Evolutionary conservation across 768 basidiomycete genomes (phyloP).

Genomic region (Mycena pura): DNA sequence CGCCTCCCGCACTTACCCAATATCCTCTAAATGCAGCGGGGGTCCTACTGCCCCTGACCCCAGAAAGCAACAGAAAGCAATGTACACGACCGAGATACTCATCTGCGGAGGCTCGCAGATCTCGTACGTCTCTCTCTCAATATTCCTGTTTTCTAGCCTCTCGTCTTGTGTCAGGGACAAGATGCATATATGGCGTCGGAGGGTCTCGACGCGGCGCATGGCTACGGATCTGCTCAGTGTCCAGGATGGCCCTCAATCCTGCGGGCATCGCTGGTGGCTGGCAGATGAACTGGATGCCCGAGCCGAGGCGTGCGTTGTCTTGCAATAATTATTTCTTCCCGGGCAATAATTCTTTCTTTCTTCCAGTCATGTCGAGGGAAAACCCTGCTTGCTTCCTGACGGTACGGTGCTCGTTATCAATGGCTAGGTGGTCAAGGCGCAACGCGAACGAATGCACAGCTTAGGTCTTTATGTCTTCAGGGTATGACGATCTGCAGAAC

Average conservation of each 20-base stretch:
- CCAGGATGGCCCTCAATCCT: conserved; percentile 32
- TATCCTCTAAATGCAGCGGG: conserved; percentile 26
- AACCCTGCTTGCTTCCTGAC: conserved; percentile 35
- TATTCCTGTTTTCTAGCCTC: not conserved
- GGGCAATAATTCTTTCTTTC: not conserved
- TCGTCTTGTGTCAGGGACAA: conserved; percentile 14
- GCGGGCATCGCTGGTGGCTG: conserved; percentile 35
- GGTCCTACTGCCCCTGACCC: conserved; percentile 36
- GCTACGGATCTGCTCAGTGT: conserved; percentile 37
- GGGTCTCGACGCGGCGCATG: conserved; percentile 28
- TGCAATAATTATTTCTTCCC: not conserved
- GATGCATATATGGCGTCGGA: conserved; percentile 1
- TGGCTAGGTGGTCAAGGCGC: conserved; percentile 26
- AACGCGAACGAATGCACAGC: not conserved
- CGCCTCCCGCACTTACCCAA: conserved; percentile 37
- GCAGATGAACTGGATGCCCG: conserved; percentile 37
- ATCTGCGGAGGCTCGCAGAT: conserved; percentile 39
- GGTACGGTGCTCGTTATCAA: conserved; percentile 37
- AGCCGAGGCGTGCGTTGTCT: conserved; percentile 24
- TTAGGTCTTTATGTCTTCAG: not conserved
- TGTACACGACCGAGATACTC: conserved; percentile 36
- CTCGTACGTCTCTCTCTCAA: not conserved
- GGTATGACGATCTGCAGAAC: conserved; percentile 10
- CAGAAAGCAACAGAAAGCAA: conserved; percentile 35
- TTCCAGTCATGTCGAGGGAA: conserved; percentile 20